These are phyloP conservation scores for Albatrellus sp. DNA, from an alignment of 1,284 basidiomycete genomes.

Conservation along the genomic window DNA sequence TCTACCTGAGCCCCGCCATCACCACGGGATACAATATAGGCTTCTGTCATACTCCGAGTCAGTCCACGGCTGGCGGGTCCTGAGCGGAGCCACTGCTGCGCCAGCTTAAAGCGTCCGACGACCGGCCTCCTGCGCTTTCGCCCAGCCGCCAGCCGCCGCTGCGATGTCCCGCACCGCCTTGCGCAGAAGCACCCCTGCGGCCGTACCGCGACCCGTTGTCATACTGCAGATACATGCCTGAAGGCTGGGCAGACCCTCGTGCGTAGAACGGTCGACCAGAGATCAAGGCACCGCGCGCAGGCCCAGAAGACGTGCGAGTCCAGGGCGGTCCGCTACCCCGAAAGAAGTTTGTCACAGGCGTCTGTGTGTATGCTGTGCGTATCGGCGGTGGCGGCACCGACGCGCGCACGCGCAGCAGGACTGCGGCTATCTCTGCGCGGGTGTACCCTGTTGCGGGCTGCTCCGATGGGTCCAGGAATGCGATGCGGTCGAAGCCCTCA, in stretches of 20 bases:
- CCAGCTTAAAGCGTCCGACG: neutral
- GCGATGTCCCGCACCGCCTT: neutral
- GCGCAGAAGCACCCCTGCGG: neutral
- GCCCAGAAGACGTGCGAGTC: neutral
- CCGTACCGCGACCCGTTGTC: neutral
- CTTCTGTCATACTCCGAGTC: neutral
- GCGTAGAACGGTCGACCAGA: too few species aligned
- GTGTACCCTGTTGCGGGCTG: constrained; percentile 35
- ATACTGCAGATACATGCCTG: neutral
- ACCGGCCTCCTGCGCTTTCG: neutral
- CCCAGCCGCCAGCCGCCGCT: too few species aligned
- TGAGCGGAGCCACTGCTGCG: constrained; percentile 6
- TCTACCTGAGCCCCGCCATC: too few species aligned
- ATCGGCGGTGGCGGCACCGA: constrained; percentile 17
- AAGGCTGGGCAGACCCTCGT: neutral
- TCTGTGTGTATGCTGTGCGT: neutral
- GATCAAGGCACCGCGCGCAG: neutral
- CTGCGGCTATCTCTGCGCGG: constrained; percentile 33
- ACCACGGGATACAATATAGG: too few species aligned
- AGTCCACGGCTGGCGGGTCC: constrained; percentile 5
- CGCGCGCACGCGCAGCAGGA: constrained; percentile 37
- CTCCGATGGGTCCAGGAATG: constrained; percentile 39
- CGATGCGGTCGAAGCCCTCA: constrained; percentile 51
- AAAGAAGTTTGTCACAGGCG: constrained; percentile 5
- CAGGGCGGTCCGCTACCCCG: neutral